Conservation (phyloP, 192 early-diverging fungal genomes). For the Coemansia sp. region DNA sequence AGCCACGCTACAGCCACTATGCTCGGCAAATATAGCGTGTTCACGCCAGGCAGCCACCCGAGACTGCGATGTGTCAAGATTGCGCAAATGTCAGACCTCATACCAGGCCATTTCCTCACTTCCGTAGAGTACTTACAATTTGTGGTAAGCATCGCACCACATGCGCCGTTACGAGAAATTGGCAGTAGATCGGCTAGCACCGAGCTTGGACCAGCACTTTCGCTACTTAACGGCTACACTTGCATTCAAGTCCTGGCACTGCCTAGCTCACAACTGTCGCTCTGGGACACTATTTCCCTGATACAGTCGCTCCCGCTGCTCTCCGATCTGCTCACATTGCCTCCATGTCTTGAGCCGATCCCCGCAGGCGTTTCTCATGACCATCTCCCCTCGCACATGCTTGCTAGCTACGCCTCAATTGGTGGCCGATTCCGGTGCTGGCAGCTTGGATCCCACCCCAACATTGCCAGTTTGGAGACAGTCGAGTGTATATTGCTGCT, state of each 20-base stretch:
- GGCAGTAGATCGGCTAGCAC: not conserved
- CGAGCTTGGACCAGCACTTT: not conserved
- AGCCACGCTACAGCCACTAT: not conserved
- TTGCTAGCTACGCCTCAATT: not conserved
- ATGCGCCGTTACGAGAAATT: not conserved
- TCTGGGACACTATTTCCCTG: not conserved
- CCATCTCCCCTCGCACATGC: not conserved
- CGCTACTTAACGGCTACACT: not conserved
- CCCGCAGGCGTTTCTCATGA: not conserved
- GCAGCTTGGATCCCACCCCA: not conserved
- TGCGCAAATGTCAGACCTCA: not conserved
- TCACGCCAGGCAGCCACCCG: constrained; percentile 2
- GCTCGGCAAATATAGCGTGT: constrained; percentile 1
- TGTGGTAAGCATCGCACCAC: not conserved
- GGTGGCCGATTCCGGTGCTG: not conserved
- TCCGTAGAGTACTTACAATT: not conserved
- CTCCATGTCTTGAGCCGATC: not conserved
- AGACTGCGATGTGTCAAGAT: not conserved
- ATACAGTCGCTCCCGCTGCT: not conserved
- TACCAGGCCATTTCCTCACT: not conserved
- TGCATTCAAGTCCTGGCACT: not conserved
- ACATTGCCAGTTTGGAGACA: not conserved
- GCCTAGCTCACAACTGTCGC: not conserved
- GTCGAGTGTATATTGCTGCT: not conserved
- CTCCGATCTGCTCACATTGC: not conserved